Evolutionary conservation across 345 rosid species (phyloP).

Genomic region (Eucalyptus sp.): DNA sequence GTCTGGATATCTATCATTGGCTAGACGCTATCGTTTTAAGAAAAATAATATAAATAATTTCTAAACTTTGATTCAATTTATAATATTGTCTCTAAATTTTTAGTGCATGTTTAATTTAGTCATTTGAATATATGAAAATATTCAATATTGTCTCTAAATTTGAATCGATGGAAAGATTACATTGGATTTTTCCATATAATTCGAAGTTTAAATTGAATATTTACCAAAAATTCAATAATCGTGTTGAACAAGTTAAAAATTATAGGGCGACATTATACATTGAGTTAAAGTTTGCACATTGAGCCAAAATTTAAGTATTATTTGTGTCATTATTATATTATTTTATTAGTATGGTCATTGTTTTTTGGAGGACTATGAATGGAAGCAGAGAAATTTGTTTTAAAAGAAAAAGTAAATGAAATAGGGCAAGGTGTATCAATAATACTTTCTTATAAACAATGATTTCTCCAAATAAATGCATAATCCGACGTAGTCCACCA

Average conservation of each 20-base stretch:
- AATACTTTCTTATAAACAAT: not conserved
- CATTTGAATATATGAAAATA: no score
- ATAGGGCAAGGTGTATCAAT: not conserved
- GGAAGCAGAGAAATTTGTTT: not conserved
- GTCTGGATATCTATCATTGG: not conserved
- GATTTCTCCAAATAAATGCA: not conserved
- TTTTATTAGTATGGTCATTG: not conserved
- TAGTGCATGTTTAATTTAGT: no score
- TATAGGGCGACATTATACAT: accelerated
- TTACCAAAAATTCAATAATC: accelerated
- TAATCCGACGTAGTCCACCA: not conserved
- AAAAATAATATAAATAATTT: no score
- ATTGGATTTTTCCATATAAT: no score
- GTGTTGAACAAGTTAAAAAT: no score
- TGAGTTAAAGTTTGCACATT: not conserved
- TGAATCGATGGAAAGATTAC: accelerated
- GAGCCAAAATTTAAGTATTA: not conserved
- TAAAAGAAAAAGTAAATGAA: not conserved
- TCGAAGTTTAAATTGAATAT: not conserved
- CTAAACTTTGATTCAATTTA: not conserved
- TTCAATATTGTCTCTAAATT: no score
- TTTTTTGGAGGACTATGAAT: not conserved
- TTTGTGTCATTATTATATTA: no score
- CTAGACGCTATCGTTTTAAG: not conserved
- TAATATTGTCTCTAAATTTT: no score